Base-by-base conservation (phyloP, 768 basidiomycete genomes). In the Lactarius sanguifluus region DNA sequence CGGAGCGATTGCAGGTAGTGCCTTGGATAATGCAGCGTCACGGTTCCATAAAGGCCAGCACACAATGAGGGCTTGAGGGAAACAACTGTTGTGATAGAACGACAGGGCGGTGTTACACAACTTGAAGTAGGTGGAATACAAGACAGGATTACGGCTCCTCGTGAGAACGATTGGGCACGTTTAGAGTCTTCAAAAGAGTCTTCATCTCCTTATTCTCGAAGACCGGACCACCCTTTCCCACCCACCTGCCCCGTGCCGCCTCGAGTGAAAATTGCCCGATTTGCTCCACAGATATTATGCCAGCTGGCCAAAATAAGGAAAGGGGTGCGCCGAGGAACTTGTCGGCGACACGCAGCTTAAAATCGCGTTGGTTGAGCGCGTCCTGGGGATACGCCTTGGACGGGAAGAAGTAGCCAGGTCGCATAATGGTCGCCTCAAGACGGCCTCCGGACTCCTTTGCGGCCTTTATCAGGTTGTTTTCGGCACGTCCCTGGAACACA, bases 391-490 rank as follows among this genome's bases (percentile, higher is more conserved):
- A 61, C 12, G 30, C 67, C 12, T 59, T 64, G 9, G 65, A 64
- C 20, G 70, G 70, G 57, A 57, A 67, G 57, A 71, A 71, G 45
- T 71, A 68, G 16, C 57, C 70, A 15, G 70, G 70, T 25, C 70
- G 59, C 59, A 71, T 50, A 7, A 67, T 63, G 1, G 45, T 60
- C 5, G 64, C 63, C 18, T 38, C 55, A 28, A 71, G 56, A n/a
- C 66, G 50, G 16, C 65, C 59, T 28, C 47, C 43, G 16, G 66
- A 71, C 20, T 57, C 52, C 47, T 40, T 36, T 15, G 47, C 56
- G 8, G 30, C 28, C n/a, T 36, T 58, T 30, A 71, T 25, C n/a
- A 71, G 43, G 23, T 41, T 41, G 47, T 71, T 71, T 50, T 71
- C 70, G 12, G 70, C 66, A 16, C 61, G 58, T 41, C 69, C 70